Percentiles rank a stretch among this genome's conserved stretches.
These are phyloP conservation scores for Fusarium redolens DNA, from an alignment of 2,329 filamentous ascomycete genomes.

Conservation along the genomic window DNA sequence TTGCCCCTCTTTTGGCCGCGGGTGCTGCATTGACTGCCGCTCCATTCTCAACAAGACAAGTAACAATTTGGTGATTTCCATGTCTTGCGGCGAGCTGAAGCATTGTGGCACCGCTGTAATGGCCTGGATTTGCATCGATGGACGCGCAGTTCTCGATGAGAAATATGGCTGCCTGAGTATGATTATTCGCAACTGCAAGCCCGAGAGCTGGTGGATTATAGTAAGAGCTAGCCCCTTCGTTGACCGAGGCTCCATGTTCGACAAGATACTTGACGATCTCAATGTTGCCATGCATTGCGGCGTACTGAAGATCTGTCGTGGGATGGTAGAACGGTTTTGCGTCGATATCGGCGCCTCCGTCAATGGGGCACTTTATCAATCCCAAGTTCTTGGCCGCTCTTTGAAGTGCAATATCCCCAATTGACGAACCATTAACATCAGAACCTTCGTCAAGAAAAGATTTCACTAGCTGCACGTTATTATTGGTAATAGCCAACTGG, in stretches of 20 bases:
- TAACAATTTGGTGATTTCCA: slow-evolving; percentile 12
- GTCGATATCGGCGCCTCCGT: slow-evolving; percentile 52
- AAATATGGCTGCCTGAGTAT: rapidly evolving
- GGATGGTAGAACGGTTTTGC: not conserved
- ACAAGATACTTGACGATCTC: rapidly evolving
- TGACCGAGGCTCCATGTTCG: too few relatives aligned
- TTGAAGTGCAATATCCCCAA: slow-evolving; percentile 32
- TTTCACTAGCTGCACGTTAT: slow-evolving; percentile 35
- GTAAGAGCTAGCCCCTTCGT: rapidly evolving
- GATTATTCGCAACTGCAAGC: rapidly evolving
- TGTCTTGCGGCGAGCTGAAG: not conserved
- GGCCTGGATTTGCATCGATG: not conserved
- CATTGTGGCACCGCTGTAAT: not conserved
- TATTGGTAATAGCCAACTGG: rapidly evolving
- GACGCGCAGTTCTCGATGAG: rapidly evolving
- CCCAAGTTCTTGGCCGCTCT: slow-evolving; percentile 24
- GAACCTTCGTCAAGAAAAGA: slow-evolving; percentile 46
- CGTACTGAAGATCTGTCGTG: not conserved
- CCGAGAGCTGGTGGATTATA: rapidly evolving
- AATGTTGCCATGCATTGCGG: rapidly evolving
- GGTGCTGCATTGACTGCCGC: not conserved
- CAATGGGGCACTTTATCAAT: slow-evolving; percentile 40
- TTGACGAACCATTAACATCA: slow-evolving; percentile 42
- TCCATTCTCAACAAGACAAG: not conserved
- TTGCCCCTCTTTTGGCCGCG: rapidly evolving